Conservation (phyloP, 108 stramenopile species). For the Cyclostephanos tholiformis region DNA sequence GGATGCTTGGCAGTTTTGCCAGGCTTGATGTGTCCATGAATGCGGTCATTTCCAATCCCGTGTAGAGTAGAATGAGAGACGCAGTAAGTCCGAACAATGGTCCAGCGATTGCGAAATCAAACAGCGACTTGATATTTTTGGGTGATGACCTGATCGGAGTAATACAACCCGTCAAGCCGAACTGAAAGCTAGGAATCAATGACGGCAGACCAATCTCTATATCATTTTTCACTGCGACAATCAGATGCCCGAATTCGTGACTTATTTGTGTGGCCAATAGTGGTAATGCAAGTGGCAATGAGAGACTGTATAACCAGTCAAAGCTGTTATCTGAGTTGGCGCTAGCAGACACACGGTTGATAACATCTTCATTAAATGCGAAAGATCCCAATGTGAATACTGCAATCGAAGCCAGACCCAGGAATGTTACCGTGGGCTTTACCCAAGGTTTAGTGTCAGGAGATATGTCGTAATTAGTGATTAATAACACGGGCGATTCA, state of each 20-base stretch:
- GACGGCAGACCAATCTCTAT: conserved; percentile 56
- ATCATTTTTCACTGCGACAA: conserved; percentile 59
- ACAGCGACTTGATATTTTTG: conserved; percentile 54
- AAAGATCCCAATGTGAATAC: conserved; percentile 62
- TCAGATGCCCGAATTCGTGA: conserved; percentile 56
- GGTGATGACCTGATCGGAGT: conserved; percentile 57
- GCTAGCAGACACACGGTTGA: conserved; percentile 40
- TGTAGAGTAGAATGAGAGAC: conserved; percentile 50
- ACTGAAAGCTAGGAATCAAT: conserved; percentile 58
- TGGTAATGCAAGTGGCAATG: conserved; percentile 44
- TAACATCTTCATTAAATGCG: conserved; percentile 53
- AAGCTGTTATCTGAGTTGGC: conserved; percentile 31
- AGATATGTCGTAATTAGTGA: conserved; percentile 56
- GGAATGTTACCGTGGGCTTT: conserved; percentile 52
- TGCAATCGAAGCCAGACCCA: conserved; percentile 48
- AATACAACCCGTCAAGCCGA: conserved; percentile 55
- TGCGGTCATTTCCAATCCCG: conserved; percentile 53
- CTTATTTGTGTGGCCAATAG: conserved; percentile 45
- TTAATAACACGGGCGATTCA: conserved; percentile 51
- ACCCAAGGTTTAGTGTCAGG: conserved; percentile 46
- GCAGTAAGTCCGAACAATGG: conserved; percentile 46
- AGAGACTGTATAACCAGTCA: conserved; percentile 47
- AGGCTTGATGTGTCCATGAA: conserved; percentile 45
- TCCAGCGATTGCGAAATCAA: conserved; percentile 71
- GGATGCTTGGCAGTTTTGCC: conserved; percentile 51